These are phyloP conservation scores for Sanghuangporus weigelae DNA, from an alignment of 1,284 basidiomycete genomes.

Conservation along the genomic window DNA sequence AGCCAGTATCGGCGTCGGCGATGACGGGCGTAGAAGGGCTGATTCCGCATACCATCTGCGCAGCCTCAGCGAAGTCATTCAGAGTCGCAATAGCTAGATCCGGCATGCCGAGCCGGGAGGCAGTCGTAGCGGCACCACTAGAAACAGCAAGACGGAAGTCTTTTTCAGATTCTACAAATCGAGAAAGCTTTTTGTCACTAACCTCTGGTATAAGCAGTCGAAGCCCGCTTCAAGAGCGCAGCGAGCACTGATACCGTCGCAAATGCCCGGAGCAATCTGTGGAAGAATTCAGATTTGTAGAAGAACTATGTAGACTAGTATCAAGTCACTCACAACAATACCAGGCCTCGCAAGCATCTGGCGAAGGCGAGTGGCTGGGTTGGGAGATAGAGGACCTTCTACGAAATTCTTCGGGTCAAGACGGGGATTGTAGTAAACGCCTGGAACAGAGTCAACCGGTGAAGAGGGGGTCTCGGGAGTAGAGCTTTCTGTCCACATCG, in stretches of 20 bases:
- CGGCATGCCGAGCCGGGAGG: constrained; percentile 70
- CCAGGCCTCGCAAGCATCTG: constrained; percentile 74
- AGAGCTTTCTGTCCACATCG: constrained; percentile 4
- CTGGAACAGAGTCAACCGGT: constrained; percentile 1
- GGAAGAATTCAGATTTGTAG: not conserved
- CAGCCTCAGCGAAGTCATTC: constrained; percentile 59
- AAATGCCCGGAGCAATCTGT: constrained; percentile 72
- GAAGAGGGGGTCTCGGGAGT: constrained; percentile 12
- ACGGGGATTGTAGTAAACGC: constrained; percentile 50
- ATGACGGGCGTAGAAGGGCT: constrained; percentile 65
- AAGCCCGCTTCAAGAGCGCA: constrained; percentile 76
- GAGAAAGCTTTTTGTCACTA: not conserved
- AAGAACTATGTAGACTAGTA: too few species aligned
- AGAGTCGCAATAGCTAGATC: constrained; percentile 79
- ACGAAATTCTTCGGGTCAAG: constrained; percentile 65
- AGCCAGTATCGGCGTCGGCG: constrained; percentile 80
- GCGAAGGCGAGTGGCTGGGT: constrained; percentile 65
- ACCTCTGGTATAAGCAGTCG: constrained; percentile 68
- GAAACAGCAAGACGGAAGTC: not conserved
- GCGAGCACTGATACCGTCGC: constrained; percentile 76
- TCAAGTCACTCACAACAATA: constrained; percentile 48
- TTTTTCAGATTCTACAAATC: not conserved
- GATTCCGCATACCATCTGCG: constrained; percentile 62
- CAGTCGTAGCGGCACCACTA: constrained; percentile 71
- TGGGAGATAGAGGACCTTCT: constrained; percentile 59